These are phyloP conservation scores for Pleurotus cornucopiae DNA, from an alignment of 768 basidiomycete species.

Conservation along the genomic window DNA sequence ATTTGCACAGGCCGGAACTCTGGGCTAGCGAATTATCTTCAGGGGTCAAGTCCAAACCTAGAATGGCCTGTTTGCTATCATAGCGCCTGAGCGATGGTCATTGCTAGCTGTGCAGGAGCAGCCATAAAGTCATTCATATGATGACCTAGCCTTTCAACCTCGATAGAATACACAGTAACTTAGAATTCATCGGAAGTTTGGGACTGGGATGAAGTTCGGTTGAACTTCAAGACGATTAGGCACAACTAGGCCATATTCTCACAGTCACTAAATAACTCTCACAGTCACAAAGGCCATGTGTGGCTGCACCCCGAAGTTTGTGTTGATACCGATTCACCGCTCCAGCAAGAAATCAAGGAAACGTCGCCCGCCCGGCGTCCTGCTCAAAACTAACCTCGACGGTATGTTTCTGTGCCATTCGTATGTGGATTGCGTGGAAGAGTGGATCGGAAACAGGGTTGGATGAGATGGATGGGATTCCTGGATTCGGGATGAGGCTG, in stretches of 20 bases:
- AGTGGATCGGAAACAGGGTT: constrained; percentile 34
- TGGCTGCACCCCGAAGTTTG: constrained; percentile 4
- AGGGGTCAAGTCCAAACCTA: no score
- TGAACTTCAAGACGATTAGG: no score
- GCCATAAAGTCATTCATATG: no score
- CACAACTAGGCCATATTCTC: not conserved
- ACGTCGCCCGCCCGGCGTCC: constrained; percentile 42
- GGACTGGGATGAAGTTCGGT: no score
- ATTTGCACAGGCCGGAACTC: no score
- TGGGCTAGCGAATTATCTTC: no score
- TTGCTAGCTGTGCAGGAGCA: no score
- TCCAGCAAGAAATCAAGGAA: constrained; percentile 21
- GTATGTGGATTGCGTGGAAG: constrained; percentile 18
- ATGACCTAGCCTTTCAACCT: no score
- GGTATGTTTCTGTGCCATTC: constrained; percentile 31
- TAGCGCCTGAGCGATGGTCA: no score
- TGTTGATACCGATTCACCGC: constrained; percentile 5
- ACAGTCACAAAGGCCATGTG: not conserved
- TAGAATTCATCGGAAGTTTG: no score
- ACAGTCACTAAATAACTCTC: not conserved
- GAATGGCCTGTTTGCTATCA: no score
- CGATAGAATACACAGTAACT: no score
- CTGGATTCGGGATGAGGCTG: not conserved
- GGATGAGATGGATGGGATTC: not conserved
- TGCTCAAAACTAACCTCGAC: constrained; percentile 34